Conservation (phyloP, 352 stramenopile species). For the Thraustotheca clavata region DNA sequence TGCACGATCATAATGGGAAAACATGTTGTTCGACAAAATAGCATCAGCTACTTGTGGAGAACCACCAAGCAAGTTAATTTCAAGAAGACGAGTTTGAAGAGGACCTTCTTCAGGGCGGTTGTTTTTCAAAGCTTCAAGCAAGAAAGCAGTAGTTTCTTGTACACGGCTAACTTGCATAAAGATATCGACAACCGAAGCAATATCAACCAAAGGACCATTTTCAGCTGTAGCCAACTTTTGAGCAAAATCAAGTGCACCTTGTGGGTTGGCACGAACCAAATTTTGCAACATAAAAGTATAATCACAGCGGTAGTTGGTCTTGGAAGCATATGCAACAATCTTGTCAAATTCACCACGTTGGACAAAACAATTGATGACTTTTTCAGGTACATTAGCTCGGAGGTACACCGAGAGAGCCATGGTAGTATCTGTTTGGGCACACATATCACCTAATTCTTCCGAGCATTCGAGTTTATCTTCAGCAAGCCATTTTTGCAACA, state of each 20-base stretch:
- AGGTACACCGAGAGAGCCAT: conserved; percentile 99
- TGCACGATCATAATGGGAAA: conserved; percentile 97
- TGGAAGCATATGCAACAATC: conserved; percentile 92
- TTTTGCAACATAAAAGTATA: conserved; percentile 99
- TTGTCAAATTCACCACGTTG: conserved; percentile 99
- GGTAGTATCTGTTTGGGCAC: conserved; percentile 92
- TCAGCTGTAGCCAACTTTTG: conserved; percentile 96
- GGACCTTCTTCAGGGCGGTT: conserved; percentile 98
- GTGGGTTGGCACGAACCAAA: conserved; percentile 96
- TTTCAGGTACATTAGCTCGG: conserved; percentile 94
- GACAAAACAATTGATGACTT: conserved; percentile 99
- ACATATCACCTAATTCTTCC: conserved; percentile 96
- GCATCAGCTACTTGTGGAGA: conserved; percentile 98
- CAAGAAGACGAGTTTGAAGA: conserved; percentile 98
- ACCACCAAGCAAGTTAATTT: conserved; percentile 99
- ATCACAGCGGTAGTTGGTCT: conserved; percentile 98
- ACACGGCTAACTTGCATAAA: conserved; percentile 99
- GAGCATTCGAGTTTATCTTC: conserved; percentile 99
- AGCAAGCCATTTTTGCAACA: conserved; percentile 99
- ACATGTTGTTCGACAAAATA: conserved; percentile 99
- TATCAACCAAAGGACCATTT: conserved; percentile 94
- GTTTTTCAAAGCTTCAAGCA: conserved; percentile 98
- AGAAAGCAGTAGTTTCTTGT: conserved; percentile 99
- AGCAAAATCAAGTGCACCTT: conserved; percentile 96
- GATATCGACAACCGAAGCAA: conserved; percentile 98